Conservation (phyloP, 768 basidiomycete genomes). For the Lactarius trivialis region DNA sequence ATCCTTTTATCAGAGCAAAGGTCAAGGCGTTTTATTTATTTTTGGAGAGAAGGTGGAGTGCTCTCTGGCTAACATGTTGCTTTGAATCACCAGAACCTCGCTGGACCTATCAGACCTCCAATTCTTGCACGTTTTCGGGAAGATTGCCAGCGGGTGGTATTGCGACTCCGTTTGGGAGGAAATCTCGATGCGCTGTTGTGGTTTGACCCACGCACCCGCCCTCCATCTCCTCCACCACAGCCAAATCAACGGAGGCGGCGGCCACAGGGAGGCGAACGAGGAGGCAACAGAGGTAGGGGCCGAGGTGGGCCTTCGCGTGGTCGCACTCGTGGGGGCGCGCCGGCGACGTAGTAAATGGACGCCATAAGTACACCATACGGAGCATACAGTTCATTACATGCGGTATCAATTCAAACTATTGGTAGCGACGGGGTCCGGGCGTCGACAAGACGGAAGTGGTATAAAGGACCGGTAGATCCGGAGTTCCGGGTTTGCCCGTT, state of each 20-base stretch:
- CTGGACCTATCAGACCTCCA: constrained; percentile 11
- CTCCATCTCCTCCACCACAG: constrained; percentile 9
- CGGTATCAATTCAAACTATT: background rate
- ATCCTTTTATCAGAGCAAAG: constrained; percentile 39
- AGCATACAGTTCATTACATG: background rate
- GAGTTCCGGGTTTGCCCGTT: background rate
- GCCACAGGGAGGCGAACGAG: background rate
- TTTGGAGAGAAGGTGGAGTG: background rate
- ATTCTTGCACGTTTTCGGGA: constrained; percentile 17
- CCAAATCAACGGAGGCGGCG: constrained; percentile 1
- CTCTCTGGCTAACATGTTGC: background rate
- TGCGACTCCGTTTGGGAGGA: constrained; percentile 15
- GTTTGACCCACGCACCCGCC: constrained; percentile 8
- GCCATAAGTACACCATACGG: background rate
- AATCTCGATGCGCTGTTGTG: constrained; percentile 7
- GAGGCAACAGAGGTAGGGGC: background rate
- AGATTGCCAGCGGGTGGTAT: constrained; percentile 20
- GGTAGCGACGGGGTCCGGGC: too few species aligned
- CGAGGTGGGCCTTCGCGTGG: background rate
- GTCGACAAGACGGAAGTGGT: background rate
- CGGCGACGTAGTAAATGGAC: background rate
- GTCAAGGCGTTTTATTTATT: constrained; percentile 21
- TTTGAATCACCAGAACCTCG: constrained; percentile 24
- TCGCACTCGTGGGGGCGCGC: background rate
- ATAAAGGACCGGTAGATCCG: background rate